phyloP scores from a whole-genome alignment of 306 rosid genomes.

The Malus sieversii region DNA sequence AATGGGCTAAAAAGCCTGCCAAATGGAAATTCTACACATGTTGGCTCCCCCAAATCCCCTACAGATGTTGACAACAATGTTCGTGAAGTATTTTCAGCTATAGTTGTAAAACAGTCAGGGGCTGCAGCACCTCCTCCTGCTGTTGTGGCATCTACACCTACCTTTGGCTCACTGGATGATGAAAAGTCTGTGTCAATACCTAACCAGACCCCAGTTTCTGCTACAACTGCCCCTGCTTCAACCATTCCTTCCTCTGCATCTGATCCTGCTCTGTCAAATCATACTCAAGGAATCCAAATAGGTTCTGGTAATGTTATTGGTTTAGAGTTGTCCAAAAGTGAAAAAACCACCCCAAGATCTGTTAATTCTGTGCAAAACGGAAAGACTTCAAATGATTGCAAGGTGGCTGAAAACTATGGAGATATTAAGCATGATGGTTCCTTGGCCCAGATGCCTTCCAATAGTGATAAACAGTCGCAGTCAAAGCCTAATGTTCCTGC shows the following conservation, averaged over 20 bases:
- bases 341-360: conserved; percentile 16
- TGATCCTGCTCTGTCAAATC: conserved; percentile 43
- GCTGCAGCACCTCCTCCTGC: conserved; percentile 33
- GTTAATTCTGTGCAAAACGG: conserved; percentile 11
- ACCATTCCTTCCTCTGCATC: conserved; percentile 26
- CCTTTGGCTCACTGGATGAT: conserved; percentile 20
- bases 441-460: conserved; percentile 23
- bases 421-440: conserved; percentile 28
- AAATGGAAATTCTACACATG: conserved; percentile 41
- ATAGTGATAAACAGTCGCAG: conserved; percentile 17
- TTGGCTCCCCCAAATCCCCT: conserved; percentile 24
- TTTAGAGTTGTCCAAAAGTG: conserved; percentile 33
- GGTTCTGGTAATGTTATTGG: conserved; percentile 18
- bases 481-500: conserved; percentile 3
- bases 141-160: conserved; percentile 22
- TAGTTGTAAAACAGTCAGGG: conserved; percentile 23
- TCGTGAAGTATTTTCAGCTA: conserved; percentile 24
- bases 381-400: conserved; percentile 8
- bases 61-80: conserved; percentile 12
- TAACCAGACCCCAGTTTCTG: conserved; percentile 29
- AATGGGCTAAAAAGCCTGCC: conserved; percentile 37
- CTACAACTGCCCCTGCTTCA: conserved; percentile 16
- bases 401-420: conserved; percentile 24
- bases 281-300: conserved; percentile 23
- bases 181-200: conserved; percentile 29